Conservation (phyloP, 1,284 basidiomycete species). For the Naganishia cerealis region DNA sequence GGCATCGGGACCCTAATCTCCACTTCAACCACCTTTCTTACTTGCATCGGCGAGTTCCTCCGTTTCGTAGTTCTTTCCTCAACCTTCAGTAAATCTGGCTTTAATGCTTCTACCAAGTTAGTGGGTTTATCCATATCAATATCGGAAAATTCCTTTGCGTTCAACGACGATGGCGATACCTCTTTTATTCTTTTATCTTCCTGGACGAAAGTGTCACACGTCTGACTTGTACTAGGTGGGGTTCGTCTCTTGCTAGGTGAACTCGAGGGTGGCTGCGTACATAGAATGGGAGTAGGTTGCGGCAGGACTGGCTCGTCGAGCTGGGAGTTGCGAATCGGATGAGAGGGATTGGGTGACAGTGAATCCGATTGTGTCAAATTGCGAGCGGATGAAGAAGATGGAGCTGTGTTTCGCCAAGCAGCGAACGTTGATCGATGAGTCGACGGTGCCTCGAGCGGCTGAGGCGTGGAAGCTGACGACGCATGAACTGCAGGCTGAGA, state of each 20-base stretch:
- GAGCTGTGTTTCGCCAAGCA: not conserved
- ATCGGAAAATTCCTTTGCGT: not conserved
- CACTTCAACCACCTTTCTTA: not conserved
- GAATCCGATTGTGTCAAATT: conserved; percentile 1
- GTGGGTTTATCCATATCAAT: conserved; percentile 4
- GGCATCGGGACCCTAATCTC: not conserved
- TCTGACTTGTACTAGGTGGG: conserved; percentile 6
- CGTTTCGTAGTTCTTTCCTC: not conserved
- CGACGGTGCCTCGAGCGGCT: not conserved
- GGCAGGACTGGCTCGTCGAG: not conserved
- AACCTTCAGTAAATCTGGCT: not conserved
- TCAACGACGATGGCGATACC: not conserved
- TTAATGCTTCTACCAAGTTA: not conserved
- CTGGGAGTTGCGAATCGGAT: conserved; percentile 4
- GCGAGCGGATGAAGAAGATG: conserved; percentile 6
- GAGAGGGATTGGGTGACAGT: not conserved
- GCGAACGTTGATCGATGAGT: conserved; percentile 7
- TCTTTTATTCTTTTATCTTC: conserved; percentile 11
- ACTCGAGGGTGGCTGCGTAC: not conserved
- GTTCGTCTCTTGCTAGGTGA: conserved; percentile 2
- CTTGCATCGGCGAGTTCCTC: not conserved
- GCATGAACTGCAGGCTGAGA: not conserved
- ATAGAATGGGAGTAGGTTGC: not conserved
- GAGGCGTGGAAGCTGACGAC: not conserved
- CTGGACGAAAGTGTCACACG: not conserved